Percentiles rank a stretch among this genome's conserved stretches.
Conservation (phyloP, 768 basidiomycete species). For the Astraeus odoratus region DNA sequence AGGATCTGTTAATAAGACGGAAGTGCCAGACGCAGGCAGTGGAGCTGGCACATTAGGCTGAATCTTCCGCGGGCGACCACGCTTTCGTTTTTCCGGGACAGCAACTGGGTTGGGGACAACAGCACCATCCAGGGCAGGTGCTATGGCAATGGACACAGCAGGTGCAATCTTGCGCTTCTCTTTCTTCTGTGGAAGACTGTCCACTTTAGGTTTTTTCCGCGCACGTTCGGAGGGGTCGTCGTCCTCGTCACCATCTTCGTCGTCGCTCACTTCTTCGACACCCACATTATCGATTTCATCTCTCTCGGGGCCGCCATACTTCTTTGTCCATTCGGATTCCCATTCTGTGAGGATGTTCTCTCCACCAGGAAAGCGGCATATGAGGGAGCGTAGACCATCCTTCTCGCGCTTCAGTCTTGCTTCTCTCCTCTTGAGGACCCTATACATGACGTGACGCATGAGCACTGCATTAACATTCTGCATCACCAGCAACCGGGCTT, state of each 20-base stretch:
- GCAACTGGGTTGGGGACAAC: slow-evolving; percentile 24
- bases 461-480: neutral
- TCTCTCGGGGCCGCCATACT: slow-evolving; percentile 73
- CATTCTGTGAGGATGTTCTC: slow-evolving; percentile 64
- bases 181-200: slow-evolving; percentile 39
- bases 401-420: slow-evolving; percentile 65
- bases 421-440: slow-evolving; percentile 79
- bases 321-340: slow-evolving; percentile 67
- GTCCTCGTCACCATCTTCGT: slow-evolving; percentile 36
- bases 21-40: slow-evolving; percentile 16
- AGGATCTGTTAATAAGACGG: slow-evolving; percentile 13
- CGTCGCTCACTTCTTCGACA: slow-evolving; percentile 36
- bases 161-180: slow-evolving; percentile 31
- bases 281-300: slow-evolving; percentile 52
- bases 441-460: slow-evolving; percentile 23
- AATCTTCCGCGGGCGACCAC: slow-evolving; percentile 75
- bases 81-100: slow-evolving; percentile 72
- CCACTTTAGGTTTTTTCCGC: slow-evolving; percentile 57
- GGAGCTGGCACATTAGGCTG: slow-evolving; percentile 39
- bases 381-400: slow-evolving; percentile 61
- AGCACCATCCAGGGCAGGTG: slow-evolving; percentile 12
- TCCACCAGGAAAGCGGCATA: slow-evolving; percentile 69
- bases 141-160: slow-evolving; percentile 16
- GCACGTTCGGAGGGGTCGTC: slow-evolving; percentile 38
- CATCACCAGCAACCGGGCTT: slow-evolving; percentile 10